Conservation (phyloP, 441 rosid species). For the Codiaeum variegatum region DNA sequence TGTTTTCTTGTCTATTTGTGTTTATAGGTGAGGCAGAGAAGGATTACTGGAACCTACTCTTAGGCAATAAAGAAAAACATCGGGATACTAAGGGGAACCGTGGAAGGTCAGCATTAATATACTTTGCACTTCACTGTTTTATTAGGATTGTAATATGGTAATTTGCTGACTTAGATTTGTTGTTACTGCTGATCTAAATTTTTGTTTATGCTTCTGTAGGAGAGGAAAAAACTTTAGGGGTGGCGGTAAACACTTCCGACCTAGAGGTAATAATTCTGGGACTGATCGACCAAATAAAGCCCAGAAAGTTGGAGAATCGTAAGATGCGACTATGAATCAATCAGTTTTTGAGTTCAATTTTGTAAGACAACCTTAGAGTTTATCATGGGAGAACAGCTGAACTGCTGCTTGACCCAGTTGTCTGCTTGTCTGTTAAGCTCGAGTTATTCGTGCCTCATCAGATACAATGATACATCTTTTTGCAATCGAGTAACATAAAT, state of each 20-base stretch:
- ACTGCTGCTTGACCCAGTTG: neutral
- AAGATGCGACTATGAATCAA: slow-evolving; percentile 10
- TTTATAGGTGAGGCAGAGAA: slow-evolving; percentile 61
- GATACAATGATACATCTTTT: neutral
- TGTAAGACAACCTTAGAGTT: slow-evolving; percentile 1
- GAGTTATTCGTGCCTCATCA: neutral
- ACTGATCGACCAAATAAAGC: slow-evolving; percentile 56
- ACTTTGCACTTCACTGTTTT: neutral
- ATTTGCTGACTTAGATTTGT: too few species aligned
- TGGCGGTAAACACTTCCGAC: slow-evolving; percentile 53
- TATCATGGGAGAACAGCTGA: neutral
- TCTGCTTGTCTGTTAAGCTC: neutral
- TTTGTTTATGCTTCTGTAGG: slow-evolving; percentile 30
- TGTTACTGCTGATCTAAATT: neutral
- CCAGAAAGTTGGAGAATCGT: slow-evolving; percentile 36
- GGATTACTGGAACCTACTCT: slow-evolving; percentile 67
- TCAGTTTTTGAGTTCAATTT: slow-evolving; percentile 21
- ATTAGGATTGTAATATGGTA: neutral
- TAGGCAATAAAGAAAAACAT: slow-evolving; percentile 46
- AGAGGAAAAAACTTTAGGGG: slow-evolving; percentile 59
- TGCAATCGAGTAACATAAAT: neutral
- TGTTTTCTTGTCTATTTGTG: slow-evolving; percentile 9
- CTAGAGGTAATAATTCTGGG: slow-evolving; percentile 43
- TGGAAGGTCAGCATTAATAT: neutral
- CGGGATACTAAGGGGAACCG: slow-evolving; percentile 27